Conservation (phyloP, 495 filamentous ascomycete genomes). For the Penicillium antarcticum region DNA sequence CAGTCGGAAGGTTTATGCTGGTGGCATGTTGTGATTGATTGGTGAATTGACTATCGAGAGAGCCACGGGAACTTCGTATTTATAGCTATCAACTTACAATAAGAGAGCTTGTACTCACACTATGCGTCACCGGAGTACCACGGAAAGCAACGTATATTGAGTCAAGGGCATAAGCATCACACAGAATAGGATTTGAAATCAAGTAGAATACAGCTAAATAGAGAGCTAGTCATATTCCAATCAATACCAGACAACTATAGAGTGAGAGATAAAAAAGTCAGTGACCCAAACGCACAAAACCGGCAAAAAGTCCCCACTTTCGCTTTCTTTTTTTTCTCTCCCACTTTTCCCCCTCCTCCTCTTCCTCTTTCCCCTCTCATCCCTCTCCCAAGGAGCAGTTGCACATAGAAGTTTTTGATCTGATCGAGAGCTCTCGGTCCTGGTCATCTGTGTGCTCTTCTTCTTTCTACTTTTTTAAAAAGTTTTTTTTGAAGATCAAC, state of each 20-base stretch:
- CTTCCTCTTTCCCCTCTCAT: conserved; percentile 26
- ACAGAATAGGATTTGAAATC: conserved; percentile 5
- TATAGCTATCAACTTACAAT: not conserved
- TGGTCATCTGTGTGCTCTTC: conserved; percentile 43
- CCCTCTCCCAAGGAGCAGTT: conserved; percentile 39
- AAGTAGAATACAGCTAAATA: not conserved
- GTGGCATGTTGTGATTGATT: too few relatives aligned
- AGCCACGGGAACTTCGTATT: too few relatives aligned
- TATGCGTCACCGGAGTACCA: conserved; percentile 2
- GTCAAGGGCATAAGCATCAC: not conserved
- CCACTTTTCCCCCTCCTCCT: conserved; percentile 27
- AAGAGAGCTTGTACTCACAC: not conserved
- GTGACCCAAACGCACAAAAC: conserved; percentile 21
- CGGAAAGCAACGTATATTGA: not conserved
- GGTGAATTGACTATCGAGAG: too few relatives aligned
- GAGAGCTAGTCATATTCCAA: not conserved
- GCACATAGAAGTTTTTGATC: conserved; percentile 42
- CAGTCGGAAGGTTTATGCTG: too few relatives aligned
- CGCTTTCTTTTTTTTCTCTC: conserved; percentile 34
- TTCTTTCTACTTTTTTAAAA: conserved; percentile 26
- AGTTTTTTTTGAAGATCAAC: conserved; percentile 56
- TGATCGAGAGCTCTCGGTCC: conserved; percentile 51
- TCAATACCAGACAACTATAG: too few relatives aligned
- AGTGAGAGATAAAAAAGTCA: too few relatives aligned
- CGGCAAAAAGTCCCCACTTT: conserved; percentile 36